phyloP scores from a whole-genome alignment of 805 yeast genomes.

The Saccharomycopsis sp. region DNA sequence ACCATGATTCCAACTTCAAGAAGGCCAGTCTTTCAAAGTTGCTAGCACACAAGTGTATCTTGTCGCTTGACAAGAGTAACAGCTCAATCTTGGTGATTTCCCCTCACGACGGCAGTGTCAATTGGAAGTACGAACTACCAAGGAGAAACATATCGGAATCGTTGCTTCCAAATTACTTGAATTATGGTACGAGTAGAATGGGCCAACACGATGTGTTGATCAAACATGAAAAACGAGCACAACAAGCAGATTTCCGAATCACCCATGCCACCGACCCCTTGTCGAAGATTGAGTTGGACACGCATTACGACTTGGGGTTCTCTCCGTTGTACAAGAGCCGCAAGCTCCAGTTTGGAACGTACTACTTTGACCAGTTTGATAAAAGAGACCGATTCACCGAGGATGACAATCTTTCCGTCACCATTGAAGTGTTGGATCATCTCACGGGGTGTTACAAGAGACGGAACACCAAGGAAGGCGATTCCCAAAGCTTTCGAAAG shows the following conservation, averaged over 20 bases:
- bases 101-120: conserved; percentile 23
- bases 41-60: too few species aligned
- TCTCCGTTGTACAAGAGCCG: conserved; percentile 12
- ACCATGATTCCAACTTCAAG: not conserved
- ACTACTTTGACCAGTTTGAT: conserved; percentile 5
- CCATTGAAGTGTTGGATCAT: conserved; percentile 13
- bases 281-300: conserved; percentile 15
- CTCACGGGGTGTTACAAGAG: conserved; percentile 1
- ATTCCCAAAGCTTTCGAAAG: conserved; percentile 1
- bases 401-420: conserved; percentile 6
- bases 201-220: too few species aligned
- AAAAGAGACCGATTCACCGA: conserved; percentile 3
- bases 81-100: conserved; percentile 23
- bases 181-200: not conserved
- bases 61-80: not conserved
- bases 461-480: conserved; percentile 3
- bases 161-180: conserved; percentile 23
- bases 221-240: too few species aligned
- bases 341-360: conserved; percentile 13
- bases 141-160: conserved; percentile 24
- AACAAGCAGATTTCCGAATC: too few species aligned
- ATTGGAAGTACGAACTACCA: conserved; percentile 36
- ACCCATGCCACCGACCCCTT: conserved; percentile 14
- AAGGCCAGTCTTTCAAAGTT: not conserved
- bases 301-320: conserved; percentile 5